A percentile compares a stretch with the other conserved stretches of the same genome.
Evolutionary conservation across 2,329 filamentous ascomycete genomes (phyloP).

Genomic region (Botryotinia convoluta): DNA sequence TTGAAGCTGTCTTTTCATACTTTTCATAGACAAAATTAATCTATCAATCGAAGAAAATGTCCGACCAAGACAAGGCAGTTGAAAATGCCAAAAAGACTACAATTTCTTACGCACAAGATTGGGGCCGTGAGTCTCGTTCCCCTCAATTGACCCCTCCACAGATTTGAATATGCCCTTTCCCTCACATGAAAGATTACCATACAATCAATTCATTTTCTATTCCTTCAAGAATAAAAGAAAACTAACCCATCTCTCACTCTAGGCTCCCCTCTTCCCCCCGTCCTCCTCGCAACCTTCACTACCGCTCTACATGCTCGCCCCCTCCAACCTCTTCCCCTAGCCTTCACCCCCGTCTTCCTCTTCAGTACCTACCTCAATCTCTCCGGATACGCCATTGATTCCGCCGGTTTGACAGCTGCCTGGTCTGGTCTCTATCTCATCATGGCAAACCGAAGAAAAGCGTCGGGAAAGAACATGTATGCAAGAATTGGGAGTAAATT

Average conservation of each 20-base stretch:
- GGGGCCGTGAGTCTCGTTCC: conserved; percentile 47
- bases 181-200: background rate
- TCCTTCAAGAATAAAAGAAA: background rate
- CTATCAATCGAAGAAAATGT: conserved; percentile 24
- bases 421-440: conserved; percentile 66
- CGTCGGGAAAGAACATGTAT: conserved; percentile 26
- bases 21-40: background rate
- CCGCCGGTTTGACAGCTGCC: conserved; percentile 60
- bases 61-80: conserved; percentile 27
- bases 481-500: conserved; percentile 47
- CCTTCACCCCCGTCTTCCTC: conserved; percentile 64
- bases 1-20: background rate
- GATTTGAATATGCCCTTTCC: background rate
- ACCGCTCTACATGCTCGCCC: conserved; percentile 65
- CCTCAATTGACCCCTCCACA: background rate
- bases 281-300: conserved; percentile 62
- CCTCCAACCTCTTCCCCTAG: conserved; percentile 62
- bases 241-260: background rate
- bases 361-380: conserved; percentile 66
- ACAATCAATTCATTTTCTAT: background rate
- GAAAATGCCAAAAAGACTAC: conserved; percentile 41
- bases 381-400: conserved; percentile 59
- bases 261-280: conserved; percentile 63
- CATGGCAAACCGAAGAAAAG: conserved; percentile 55
- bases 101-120: conserved; percentile 47